Evolutionary conservation across 1,139 yeast genomes (phyloP), one percentile per base, ranked within the genome.

Genomic region (Kluyveromyces marxianus): DNA sequence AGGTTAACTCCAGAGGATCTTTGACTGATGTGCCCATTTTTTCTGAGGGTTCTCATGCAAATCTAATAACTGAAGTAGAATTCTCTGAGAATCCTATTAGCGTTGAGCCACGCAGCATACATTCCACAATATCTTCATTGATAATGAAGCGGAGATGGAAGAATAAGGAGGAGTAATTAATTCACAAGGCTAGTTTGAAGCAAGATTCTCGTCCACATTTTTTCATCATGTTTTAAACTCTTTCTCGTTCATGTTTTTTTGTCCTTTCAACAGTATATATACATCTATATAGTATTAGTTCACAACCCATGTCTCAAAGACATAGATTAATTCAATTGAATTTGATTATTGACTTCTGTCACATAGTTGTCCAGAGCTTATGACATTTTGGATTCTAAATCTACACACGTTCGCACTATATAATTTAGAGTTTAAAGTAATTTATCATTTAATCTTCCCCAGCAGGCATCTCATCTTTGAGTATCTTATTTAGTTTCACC

Each of bases 381-480:
- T 14, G 21, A 14, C 21, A 14, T 14, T 14, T 14, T 14, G 21
- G 21, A 14, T 14, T 14, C 21, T 14, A 14, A 14, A 14, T 14
- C 21, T 14, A 14, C 21, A 14, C 21, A 14, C 21, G 21, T 14
- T 30, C 32, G 10, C 10, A 10, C 32, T 7, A 7, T 10, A 33
- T 33, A 6, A 7, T 33, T n/a, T 33, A 7, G 10, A 33, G n/a
- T 33, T n/a, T 33, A n/a, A 33, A 14, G 26, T 35, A 35, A n/a
- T n/a, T 27, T 14, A 7, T 35, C 14, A 33, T 3, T 60, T 68
- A 89, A 56, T 90, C 97, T 65, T 92, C 97, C 25, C 97, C 97
- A 5, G 95, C 95, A 6, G 98, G 98, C 39, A 92, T 84, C 68
- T 92, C 98, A 61, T 92, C 98, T 63, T 86, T 89, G 55, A 92